phyloP scores from a whole-genome alignment of 495 filamentous ascomycete species.

The Neurospora sp. region DNA sequence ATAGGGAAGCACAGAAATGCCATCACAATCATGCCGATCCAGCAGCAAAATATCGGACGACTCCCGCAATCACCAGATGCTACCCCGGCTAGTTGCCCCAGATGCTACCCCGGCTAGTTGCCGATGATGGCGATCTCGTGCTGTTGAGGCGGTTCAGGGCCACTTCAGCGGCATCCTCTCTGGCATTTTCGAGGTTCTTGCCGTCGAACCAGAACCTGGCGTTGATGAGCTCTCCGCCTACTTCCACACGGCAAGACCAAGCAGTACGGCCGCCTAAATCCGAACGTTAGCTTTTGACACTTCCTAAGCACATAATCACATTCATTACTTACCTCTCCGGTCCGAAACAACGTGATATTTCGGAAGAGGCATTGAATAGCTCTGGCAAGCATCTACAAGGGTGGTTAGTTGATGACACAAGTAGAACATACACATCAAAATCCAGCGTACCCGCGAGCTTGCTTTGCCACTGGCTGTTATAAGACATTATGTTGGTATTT shows the following conservation, averaged over 20 bases:
- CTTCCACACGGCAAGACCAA: slow-evolving; percentile 66
- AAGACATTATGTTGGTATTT: slow-evolving; percentile 9
- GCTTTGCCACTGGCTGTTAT: slow-evolving; percentile 15
- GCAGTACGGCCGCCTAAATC: slow-evolving; percentile 73
- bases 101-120: slow-evolving; percentile 11
- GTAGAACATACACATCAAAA: not conserved
- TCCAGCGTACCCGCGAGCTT: slow-evolving; percentile 16
- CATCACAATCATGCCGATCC: not conserved
- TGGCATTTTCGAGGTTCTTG: slow-evolving; percentile 73
- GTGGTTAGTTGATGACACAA: not conserved
- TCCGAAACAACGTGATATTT: slow-evolving; percentile 66
- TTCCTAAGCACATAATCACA: not conserved
- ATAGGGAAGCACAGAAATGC: not conserved
- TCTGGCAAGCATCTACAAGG: slow-evolving; percentile 48
- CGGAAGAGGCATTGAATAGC: slow-evolving; percentile 43
- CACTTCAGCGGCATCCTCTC: slow-evolving; percentile 79
- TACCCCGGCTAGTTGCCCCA: slow-evolving; percentile 12
- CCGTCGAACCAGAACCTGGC: slow-evolving; percentile 92
- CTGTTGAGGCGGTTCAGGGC: slow-evolving; percentile 43
- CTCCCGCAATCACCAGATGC: not conserved
- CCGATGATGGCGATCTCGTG: slow-evolving; percentile 11
- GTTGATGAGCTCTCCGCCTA: slow-evolving; percentile 42
- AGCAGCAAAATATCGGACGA: not conserved
- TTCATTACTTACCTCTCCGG: slow-evolving; percentile 52
- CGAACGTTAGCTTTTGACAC: not conserved